These are phyloP conservation scores for Pleurotus giganteus DNA, from an alignment of 768 basidiomycete genomes.

Conservation along the genomic window DNA sequence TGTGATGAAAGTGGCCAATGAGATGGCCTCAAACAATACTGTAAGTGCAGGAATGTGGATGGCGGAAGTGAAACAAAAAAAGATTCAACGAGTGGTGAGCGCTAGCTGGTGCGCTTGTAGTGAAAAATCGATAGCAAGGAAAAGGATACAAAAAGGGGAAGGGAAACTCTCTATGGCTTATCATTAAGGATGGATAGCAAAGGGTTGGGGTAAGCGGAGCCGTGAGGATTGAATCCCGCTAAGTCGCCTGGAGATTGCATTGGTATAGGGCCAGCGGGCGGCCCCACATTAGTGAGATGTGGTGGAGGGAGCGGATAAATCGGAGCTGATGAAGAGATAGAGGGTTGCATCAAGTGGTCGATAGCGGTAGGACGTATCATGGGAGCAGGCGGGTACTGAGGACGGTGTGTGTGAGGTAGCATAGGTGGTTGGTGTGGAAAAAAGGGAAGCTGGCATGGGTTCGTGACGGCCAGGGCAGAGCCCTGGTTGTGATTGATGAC, in stretches of 20 bases:
- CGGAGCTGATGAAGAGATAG: background rate
- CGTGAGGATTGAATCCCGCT: conserved; percentile 1
- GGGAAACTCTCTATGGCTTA: conserved; percentile 3
- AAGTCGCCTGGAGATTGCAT: background rate
- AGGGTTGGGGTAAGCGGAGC: background rate
- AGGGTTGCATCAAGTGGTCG: conserved; percentile 2
- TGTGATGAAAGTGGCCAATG: background rate
- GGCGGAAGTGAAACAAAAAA: background rate
- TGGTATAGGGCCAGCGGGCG: background rate
- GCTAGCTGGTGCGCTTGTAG: background rate
- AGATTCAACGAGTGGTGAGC: conserved; percentile 1
- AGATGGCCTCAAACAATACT: background rate
- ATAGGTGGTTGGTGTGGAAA: background rate
- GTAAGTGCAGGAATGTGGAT: background rate
- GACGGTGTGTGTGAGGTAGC: background rate
- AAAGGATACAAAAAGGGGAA: background rate
- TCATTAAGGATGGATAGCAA: conserved; percentile 26
- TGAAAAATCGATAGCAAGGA: background rate
- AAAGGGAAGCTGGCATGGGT: background rate
- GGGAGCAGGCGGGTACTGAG: conserved; percentile 14
- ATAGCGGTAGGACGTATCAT: conserved; percentile 9
- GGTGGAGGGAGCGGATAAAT: conserved; percentile 17
- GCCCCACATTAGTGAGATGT: background rate
- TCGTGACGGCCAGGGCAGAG: background rate
- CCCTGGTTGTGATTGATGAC: background rate